Conservation (phyloP, 805 yeast genomes). For the Yueomyces sp. region DNA sequence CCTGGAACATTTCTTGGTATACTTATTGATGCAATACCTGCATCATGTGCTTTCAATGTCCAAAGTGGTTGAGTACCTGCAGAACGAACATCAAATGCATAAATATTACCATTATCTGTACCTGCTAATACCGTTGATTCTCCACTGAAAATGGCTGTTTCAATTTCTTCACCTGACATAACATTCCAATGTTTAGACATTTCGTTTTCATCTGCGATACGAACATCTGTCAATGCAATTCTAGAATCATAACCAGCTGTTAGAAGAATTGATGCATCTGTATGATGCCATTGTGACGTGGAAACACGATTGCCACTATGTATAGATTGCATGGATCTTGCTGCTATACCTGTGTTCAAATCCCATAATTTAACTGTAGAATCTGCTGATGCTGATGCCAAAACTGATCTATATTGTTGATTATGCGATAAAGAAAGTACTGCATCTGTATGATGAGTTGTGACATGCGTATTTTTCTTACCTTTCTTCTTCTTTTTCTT, state of each 20-base stretch:
- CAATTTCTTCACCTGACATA: conserved; percentile 66
- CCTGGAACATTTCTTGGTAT: conserved; percentile 57
- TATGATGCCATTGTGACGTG: conserved; percentile 72
- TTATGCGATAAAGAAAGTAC: conserved; percentile 80
- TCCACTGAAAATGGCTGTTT: conserved; percentile 60
- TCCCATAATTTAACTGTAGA: conserved; percentile 94
- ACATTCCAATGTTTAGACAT: conserved; percentile 56
- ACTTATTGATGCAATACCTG: conserved; percentile 76
- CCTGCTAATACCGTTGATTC: conserved; percentile 62
- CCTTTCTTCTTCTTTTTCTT: conserved; percentile 42
- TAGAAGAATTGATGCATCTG: conserved; percentile 53
- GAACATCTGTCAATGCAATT: conserved; percentile 72
- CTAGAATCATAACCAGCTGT: conserved; percentile 92
- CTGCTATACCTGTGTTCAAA: conserved; percentile 58
- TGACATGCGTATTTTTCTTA: conserved; percentile 35
- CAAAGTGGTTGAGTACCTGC: conserved; percentile 56
- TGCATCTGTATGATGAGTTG: conserved; percentile 86
- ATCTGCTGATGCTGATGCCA: conserved; percentile 94
- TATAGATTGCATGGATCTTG: conserved; percentile 50
- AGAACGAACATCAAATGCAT: conserved; percentile 74
- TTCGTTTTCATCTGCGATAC: conserved; percentile 47
- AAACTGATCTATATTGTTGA: conserved; percentile 62
- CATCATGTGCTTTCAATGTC: conserved; percentile 95
- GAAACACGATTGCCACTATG: conserved; percentile 79
- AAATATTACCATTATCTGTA: conserved; percentile 81